Evolutionary conservation across 768 basidiomycete genomes (phyloP).

Genomic region (Mycena filopes): DNA sequence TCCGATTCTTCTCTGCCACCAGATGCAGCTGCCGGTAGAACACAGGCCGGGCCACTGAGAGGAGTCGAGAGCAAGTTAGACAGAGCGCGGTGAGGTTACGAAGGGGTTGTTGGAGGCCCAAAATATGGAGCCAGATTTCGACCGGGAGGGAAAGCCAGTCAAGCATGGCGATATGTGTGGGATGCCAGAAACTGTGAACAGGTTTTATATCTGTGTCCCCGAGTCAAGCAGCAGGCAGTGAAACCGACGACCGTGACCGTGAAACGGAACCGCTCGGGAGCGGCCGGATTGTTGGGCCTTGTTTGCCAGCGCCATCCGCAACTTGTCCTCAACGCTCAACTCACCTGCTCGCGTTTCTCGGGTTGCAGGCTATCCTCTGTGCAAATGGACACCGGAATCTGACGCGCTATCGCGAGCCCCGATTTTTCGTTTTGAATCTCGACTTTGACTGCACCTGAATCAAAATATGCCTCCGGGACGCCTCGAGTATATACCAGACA

Average conservation of each 20-base stretch:
- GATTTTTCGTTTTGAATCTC: constrained; percentile 2
- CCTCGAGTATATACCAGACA: too few species aligned
- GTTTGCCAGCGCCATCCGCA: too few species aligned
- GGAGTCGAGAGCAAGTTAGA: constrained; percentile 17
- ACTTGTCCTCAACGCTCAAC: too few species aligned
- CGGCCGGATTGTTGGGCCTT: too few species aligned
- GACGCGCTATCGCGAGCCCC: constrained; percentile 13
- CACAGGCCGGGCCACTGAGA: constrained; percentile 14
- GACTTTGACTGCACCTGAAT: too few species aligned
- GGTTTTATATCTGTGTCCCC: too few species aligned
- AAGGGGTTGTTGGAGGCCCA: background rate
- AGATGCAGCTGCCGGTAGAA: constrained; percentile 12
- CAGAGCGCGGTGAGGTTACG: constrained; percentile 15
- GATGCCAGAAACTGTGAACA: too few species aligned
- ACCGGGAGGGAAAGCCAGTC: constrained; percentile 25
- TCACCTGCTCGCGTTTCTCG: too few species aligned
- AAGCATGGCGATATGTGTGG: background rate
- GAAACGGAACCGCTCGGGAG: too few species aligned
- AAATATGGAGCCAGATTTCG: constrained; percentile 20
- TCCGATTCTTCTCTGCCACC: background rate
- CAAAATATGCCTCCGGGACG: background rate
- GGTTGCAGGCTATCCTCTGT: too few species aligned
- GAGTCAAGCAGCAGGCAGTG: too few species aligned
- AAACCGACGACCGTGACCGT: too few species aligned
- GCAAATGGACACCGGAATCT: background rate